These are phyloP conservation scores for Hygrocybe coccinea DNA, from an alignment of 768 basidiomycete species.

Conservation along the genomic window DNA sequence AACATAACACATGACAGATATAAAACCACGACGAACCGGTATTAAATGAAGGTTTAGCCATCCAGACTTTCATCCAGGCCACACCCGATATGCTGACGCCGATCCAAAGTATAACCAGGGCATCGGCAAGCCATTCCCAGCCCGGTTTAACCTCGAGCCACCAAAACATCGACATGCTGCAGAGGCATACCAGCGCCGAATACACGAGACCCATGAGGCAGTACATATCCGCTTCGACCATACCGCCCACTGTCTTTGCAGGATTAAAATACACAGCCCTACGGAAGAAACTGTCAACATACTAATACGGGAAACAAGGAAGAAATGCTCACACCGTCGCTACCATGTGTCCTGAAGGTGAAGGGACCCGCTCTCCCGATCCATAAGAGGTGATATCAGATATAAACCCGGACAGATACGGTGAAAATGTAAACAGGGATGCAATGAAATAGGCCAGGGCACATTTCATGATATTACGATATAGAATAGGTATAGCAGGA, in stretches of 20 bases:
- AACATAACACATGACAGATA: not conserved
- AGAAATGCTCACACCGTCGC: slow-evolving; percentile 73
- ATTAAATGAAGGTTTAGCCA: slow-evolving; percentile 77
- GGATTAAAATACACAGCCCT: slow-evolving; percentile 89
- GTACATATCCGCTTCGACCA: slow-evolving; percentile 86
- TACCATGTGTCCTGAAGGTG: slow-evolving; percentile 84
- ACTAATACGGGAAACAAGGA: not conserved
- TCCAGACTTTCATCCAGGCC: slow-evolving; percentile 91
- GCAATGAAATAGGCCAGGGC: slow-evolving; percentile 84
- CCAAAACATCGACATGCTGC: slow-evolving; percentile 77
- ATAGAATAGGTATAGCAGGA: slow-evolving; percentile 44
- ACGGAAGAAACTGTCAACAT: slow-evolving; percentile 3
- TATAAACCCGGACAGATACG: slow-evolving; percentile 64
- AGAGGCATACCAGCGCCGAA: slow-evolving; percentile 65
- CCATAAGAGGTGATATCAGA: slow-evolving; percentile 53
- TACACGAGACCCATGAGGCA: slow-evolving; percentile 68
- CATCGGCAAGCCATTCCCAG: slow-evolving; percentile 70
- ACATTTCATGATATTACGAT: slow-evolving; percentile 84
- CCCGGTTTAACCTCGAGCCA: slow-evolving; percentile 67
- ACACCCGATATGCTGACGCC: slow-evolving; percentile 75
- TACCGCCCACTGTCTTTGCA: slow-evolving; percentile 86
- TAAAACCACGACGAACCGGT: slow-evolving; percentile 48
- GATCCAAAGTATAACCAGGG: slow-evolving; percentile 74
- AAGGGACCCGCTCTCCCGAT: slow-evolving; percentile 49
- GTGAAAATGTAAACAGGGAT: slow-evolving; percentile 89